Evolutionary conservation across 2,329 filamentous ascomycete species (phyloP).

Genomic region (Epichloe gansuensis): DNA sequence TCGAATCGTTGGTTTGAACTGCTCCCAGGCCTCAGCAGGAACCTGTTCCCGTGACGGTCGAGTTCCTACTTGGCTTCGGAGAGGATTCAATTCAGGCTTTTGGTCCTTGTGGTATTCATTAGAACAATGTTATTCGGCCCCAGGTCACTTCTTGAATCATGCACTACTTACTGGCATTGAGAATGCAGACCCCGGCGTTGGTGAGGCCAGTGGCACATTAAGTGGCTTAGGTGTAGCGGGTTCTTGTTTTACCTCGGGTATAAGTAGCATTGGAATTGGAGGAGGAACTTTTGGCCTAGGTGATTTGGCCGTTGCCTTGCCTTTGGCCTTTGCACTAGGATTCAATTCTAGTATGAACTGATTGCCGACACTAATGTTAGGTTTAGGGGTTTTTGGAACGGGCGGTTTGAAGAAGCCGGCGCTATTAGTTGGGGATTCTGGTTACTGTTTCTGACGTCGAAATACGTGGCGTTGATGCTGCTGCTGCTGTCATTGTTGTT

Average conservation of each 20-base stretch:
- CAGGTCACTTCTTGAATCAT: neutral
- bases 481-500: neutral
- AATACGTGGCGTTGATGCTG: neutral
- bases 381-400: conserved; percentile 27
- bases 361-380: conserved; percentile 20
- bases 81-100: conserved; percentile 17
- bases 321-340: conserved; percentile 19
- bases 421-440: neutral
- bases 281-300: conserved; percentile 16
- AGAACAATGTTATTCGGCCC: neutral
- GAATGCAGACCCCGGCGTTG: conserved; percentile 6
- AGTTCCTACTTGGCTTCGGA: conserved; percentile 19
- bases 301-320: conserved; percentile 23
- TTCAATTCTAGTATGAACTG: conserved; percentile 27
- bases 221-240: conserved; percentile 18
- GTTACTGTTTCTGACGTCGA: neutral
- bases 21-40: conserved; percentile 35
- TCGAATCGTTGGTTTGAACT: conserved; percentile 33
- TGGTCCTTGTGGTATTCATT: conserved; percentile 12
- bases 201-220: conserved; percentile 12
- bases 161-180: conserved; percentile 15
- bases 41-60: conserved; percentile 31
- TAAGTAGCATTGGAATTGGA: conserved; percentile 12
- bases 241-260: conserved; percentile 18
- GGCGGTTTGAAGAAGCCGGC: conserved; percentile 25